phyloP scores from a whole-genome alignment of 129 eudicot genomes.

The Artemisia annua region DNA sequence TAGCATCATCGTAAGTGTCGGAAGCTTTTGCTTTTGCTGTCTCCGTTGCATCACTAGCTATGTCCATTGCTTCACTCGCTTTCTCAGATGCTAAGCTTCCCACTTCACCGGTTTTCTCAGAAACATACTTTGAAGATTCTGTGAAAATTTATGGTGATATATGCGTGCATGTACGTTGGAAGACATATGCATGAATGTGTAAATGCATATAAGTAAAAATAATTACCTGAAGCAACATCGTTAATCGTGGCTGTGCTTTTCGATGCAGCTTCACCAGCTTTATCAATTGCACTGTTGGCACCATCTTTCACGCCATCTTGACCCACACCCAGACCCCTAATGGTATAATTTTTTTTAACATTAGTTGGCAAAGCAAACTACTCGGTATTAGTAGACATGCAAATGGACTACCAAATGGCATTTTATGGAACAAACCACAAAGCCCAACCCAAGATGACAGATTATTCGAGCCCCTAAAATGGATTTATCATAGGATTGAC shows the following conservation, averaged over 20 bases:
- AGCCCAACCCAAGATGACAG: too few relatives aligned
- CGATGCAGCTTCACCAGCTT: conserved; percentile 47
- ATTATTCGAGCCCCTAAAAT: too few relatives aligned
- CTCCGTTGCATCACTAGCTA: conserved; percentile 32
- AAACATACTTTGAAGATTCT: conserved; percentile 50
- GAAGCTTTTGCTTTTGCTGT: conserved; percentile 20
- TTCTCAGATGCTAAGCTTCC: conserved; percentile 36
- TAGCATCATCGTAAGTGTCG: conserved; percentile 10
- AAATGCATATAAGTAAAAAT: neutral
- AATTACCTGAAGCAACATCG: conserved; percentile 43
- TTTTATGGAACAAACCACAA: neutral
- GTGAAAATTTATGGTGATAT: conserved; percentile 2
- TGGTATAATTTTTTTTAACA: neutral
- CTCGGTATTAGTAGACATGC: neutral
- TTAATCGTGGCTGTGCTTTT: conserved; percentile 43
- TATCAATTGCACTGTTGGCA: conserved; percentile 37
- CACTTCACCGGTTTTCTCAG: conserved; percentile 40
- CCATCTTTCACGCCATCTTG: conserved; percentile 33
- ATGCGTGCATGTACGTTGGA: too few relatives aligned
- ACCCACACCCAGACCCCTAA: conserved; percentile 37
- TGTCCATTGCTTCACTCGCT: conserved; percentile 34
- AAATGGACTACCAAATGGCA: neutral
- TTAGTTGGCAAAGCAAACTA: neutral
- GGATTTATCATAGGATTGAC: neutral
- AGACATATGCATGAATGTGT: conserved; percentile 1